Conservation (phyloP, 345 rosid species). For the Cardamine resedifolia region DNA sequence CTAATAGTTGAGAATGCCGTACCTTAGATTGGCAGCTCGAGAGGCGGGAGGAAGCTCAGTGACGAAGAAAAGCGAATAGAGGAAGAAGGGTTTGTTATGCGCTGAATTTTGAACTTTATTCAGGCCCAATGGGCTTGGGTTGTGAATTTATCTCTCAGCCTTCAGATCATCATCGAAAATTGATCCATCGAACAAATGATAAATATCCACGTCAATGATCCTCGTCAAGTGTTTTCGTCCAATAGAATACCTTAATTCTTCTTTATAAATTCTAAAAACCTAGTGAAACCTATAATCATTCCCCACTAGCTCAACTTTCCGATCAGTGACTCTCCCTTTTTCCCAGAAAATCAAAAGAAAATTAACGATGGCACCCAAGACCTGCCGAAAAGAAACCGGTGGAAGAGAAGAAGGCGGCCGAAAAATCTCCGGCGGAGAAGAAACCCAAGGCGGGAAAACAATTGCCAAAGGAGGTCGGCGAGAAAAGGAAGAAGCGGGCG, state of each 20-base stretch:
- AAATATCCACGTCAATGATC: neutral
- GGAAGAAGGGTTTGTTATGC: neutral
- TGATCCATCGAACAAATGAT: neutral
- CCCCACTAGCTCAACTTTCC: neutral
- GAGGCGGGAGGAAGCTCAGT: constrained; percentile 23
- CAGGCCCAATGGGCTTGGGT: constrained; percentile 26
- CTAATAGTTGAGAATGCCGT: neutral
- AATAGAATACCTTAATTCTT: neutral
- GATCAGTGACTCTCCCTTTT: neutral
- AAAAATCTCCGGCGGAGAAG: constrained; percentile 63
- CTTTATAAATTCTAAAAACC: neutral
- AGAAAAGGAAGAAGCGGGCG: constrained; percentile 62
- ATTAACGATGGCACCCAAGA: constrained; percentile 26
- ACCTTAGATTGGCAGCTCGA: constrained; percentile 25
- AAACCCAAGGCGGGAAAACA: constrained; percentile 78
- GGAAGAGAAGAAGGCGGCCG: constrained; percentile 53
- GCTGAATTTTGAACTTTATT: neutral
- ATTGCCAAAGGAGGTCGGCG: constrained; percentile 59
- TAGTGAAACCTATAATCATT: neutral
- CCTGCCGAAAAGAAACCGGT: constrained; percentile 68
- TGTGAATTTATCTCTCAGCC: neutral
- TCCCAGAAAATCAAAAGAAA: neutral
- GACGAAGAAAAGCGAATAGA: constrained; percentile 22
- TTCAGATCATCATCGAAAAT: neutral
- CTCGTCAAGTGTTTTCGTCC: neutral